Evolutionary conservation across 2,329 filamentous ascomycete species (phyloP), one percentile per base, ranked within the genome.

Genomic region (Xylaria sp.): DNA sequence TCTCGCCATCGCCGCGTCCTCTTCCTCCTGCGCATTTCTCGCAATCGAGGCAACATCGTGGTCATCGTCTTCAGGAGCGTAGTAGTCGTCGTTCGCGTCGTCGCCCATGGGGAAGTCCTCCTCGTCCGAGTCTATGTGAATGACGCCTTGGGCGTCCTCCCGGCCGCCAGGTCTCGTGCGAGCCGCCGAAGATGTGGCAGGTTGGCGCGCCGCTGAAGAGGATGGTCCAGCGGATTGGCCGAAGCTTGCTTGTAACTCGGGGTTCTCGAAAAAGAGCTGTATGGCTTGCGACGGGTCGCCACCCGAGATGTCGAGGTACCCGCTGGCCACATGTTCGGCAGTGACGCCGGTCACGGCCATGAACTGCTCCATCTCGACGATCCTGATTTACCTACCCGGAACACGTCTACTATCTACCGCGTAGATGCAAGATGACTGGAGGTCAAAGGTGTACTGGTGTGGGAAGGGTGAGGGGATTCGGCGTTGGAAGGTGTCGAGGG

Each of bases 1-100:
- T 71, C 92, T 85, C 6, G 94, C 94, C 86, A 97, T 93, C 40
- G 90, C 92, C 48, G 91, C 92, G 67, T 99, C 94, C 66, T 96
- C 92, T 60, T 97, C 92, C 61, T 89, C 84, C 48, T 86, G 78
- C 16, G 81, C 84, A 4, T 71, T 73, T 26, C 72, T 74, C 8
- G 74, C 74, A 38, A 79, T 73, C 22, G 72, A 72, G 4, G 69
- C 72, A 3, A 74, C 74, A 17, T 75, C 74, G 17, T 74, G 69
- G 17, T 72, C 69, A 48, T 75, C 67, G 44, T 72, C 73, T 26
- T 63, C 65, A 13, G 56, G 53, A 7, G 61, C 56, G 22, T 51
- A 46, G 18, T 56, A 54, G n/a, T 69, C 66, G 16, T 71, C 68
- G 19, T 74, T 69, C 51, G 75, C 71, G 37, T 71, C 66, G 37